phyloP scores from a whole-genome alignment of 805 yeast genomes.

The Cephaloascus albidus region DNA sequence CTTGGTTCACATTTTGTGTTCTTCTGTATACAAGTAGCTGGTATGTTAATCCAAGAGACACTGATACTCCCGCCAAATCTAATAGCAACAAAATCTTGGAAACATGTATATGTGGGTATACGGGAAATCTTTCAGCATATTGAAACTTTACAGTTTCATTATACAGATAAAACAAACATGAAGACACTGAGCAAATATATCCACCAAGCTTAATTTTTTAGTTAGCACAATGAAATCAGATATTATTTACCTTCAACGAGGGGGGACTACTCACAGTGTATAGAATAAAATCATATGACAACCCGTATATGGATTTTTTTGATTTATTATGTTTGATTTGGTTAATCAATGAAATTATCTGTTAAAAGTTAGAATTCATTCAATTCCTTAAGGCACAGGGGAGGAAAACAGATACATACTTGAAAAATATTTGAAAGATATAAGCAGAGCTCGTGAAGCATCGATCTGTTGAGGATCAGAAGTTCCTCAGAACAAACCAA shows the following conservation, averaged over 20 bases:
- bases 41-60: constrained; percentile 9
- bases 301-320: constrained; percentile 23
- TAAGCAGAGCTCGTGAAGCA: too few species aligned
- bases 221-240: neutral
- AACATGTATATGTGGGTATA: constrained; percentile 14
- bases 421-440: too few species aligned
- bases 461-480: too few species aligned
- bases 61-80: constrained; percentile 7
- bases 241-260: too few species aligned
- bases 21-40: constrained; percentile 16
- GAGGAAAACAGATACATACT: too few species aligned
- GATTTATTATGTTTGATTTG: constrained; percentile 10
- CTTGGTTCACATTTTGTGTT: constrained; percentile 26
- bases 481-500: too few species aligned
- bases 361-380: constrained; percentile 8
- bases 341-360: constrained; percentile 6
- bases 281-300: constrained; percentile 22
- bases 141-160: constrained; percentile 2
- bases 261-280: constrained; percentile 9
- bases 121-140: constrained; percentile 19
- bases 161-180: constrained; percentile 2
- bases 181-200: constrained; percentile 1
- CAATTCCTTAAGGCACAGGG: constrained; percentile 1
- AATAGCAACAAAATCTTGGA: constrained; percentile 9
- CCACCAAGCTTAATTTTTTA: neutral